These are phyloP conservation scores for Alternaria sp. DNA, from an alignment of 2,329 filamentous ascomycete genomes.

Conservation along the genomic window DNA sequence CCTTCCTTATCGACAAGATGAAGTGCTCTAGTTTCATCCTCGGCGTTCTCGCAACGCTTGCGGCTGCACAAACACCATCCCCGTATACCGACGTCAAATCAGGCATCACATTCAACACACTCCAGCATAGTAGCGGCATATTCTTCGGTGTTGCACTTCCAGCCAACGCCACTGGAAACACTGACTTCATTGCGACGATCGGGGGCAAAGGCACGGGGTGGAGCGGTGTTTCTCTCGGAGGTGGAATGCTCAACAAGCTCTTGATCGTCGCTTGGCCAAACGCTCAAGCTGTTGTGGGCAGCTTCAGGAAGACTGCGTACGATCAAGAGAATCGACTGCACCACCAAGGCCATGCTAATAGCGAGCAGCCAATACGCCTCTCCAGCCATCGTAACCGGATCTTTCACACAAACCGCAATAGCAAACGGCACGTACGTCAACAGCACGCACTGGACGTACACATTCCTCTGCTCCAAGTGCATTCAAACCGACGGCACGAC, in stretches of 20 bases:
- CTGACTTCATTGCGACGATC: neutral
- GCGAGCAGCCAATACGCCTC: neutral
- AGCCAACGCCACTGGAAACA: neutral
- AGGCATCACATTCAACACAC: neutral
- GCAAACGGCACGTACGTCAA: constrained; percentile 61
- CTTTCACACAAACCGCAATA: constrained; percentile 51
- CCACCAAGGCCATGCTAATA: neutral
- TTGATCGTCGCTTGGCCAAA: neutral
- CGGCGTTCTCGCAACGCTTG: neutral
- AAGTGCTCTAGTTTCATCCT: neutral
- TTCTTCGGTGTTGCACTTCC: neutral
- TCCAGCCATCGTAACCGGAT: neutral
- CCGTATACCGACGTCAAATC: neutral
- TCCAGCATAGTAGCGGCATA: neutral
- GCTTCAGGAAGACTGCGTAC: neutral
- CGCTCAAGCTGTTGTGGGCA: neutral
- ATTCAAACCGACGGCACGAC: constrained; percentile 39
- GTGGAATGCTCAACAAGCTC: neutral
- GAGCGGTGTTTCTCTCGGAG: neutral
- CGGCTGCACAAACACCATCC: neutral
- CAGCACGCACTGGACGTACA: constrained; percentile 60
- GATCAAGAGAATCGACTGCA: rapidly evolving
- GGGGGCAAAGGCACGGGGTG: neutral
- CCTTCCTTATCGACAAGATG: neutral
- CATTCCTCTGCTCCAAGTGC: constrained; percentile 57